These are phyloP conservation scores for Phoma sp. DNA, from an alignment of 2,329 filamentous ascomycete species.

Conservation along the genomic window DNA sequence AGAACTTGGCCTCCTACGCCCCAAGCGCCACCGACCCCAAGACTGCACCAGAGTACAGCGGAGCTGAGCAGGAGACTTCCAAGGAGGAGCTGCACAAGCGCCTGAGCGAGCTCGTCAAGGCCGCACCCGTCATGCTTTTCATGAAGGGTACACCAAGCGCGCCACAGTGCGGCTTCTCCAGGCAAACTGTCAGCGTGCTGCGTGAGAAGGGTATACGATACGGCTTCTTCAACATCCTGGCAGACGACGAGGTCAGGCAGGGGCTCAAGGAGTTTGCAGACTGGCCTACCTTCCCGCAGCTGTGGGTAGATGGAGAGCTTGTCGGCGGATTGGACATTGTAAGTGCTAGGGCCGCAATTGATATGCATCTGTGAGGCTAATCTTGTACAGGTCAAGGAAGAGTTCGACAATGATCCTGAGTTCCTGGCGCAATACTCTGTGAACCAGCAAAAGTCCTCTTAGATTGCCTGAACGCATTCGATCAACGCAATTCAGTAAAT, in stretches of 20 bases:
- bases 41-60: constrained; percentile 56
- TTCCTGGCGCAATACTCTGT: constrained; percentile 78
- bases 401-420: constrained; percentile 79
- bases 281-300: constrained; percentile 96
- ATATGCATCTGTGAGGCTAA: constrained; percentile 36
- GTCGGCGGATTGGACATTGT: constrained; percentile 96
- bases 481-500: not conserved
- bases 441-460: constrained; percentile 18
- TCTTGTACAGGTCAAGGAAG: constrained; percentile 79
- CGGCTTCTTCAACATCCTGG: constrained; percentile 98
- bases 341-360: constrained; percentile 49
- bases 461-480: constrained; percentile 17
- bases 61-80: constrained; percentile 51
- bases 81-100: constrained; percentile 87
- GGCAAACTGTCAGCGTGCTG: constrained; percentile 84
- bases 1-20: constrained; percentile 54
- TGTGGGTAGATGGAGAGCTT: constrained; percentile 89
- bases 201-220: constrained; percentile 92
- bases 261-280: constrained; percentile 97
- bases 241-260: constrained; percentile 95
- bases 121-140: constrained; percentile 97
- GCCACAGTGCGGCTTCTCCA: constrained; percentile 90
- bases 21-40: constrained; percentile 50
- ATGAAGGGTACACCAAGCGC: constrained; percentile 94
- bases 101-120: constrained; percentile 84